These are phyloP conservation scores for Aspergillus versicolor DNA, from an alignment of 2,329 filamentous ascomycete genomes.

Conservation along the genomic window DNA sequence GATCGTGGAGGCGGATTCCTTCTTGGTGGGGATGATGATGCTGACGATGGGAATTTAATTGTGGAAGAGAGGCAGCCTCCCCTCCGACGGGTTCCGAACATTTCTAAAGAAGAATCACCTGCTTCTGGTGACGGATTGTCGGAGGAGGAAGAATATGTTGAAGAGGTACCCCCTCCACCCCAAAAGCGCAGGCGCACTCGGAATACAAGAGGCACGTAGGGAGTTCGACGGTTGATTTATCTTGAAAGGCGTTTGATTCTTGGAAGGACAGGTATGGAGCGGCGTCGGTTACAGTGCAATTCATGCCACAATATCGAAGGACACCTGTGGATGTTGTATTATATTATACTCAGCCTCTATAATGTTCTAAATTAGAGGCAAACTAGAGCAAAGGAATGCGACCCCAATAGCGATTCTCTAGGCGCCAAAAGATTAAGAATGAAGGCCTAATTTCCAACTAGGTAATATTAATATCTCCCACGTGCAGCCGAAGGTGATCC, in stretches of 20 bases:
- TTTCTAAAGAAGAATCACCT: background rate
- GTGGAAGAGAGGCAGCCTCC: slow-evolving; percentile 27
- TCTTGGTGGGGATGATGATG: slow-evolving; percentile 7
- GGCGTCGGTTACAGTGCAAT: background rate
- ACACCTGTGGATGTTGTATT: background rate
- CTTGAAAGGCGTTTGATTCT: background rate
- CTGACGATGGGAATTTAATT: slow-evolving; percentile 25
- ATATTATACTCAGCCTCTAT: background rate
- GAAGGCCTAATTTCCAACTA: background rate
- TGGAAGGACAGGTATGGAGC: background rate
- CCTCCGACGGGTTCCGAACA: background rate
- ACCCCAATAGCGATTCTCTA: background rate
- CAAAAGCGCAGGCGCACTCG: slow-evolving; percentile 25
- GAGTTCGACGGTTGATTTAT: background rate
- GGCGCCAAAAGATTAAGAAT: background rate
- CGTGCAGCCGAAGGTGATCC: slow-evolving; percentile 25
- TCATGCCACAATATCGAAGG: background rate
- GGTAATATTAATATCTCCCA: slow-evolving; percentile 6
- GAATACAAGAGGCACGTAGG: slow-evolving; percentile 7
- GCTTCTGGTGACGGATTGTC: background rate
- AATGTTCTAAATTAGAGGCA: background rate
- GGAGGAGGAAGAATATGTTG: background rate
- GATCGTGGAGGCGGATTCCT: slow-evolving; percentile 15
- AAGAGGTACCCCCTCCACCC: slow-evolving; percentile 18
- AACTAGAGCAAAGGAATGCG: background rate